A percentile compares a stretch with the other conserved stretches of the same genome.
phyloP scores from a whole-genome alignment of 306 rosid genomes.

The Trifolium subterraneum region DNA sequence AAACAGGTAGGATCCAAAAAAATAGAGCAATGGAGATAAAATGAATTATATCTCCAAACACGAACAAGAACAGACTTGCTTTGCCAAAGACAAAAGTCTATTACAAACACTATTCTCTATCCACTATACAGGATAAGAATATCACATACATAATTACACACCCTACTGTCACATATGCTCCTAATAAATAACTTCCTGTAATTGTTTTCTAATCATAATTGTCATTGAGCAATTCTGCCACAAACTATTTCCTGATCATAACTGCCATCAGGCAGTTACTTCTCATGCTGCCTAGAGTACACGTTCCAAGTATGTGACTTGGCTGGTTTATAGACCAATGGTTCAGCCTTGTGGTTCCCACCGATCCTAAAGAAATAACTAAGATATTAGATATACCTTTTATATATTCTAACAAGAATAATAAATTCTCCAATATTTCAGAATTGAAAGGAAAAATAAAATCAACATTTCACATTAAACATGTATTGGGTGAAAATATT shows the following conservation, averaged over 20 bases:
- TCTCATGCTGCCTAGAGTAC: slow-evolving; percentile 7
- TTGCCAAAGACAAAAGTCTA: too few species aligned
- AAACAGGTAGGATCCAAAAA: too few species aligned
- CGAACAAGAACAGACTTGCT: too few species aligned
- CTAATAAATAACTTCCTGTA: too few species aligned
- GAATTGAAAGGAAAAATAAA: not conserved
- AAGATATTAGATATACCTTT: not conserved
- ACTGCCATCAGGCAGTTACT: slow-evolving; percentile 12
- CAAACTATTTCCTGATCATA: not conserved
- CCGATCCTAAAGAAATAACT: not conserved
- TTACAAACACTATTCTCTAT: too few species aligned
- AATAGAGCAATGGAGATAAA: too few species aligned
- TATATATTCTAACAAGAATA: not conserved
- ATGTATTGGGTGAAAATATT: slow-evolving; percentile 13
- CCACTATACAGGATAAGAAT: too few species aligned
- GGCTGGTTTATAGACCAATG: slow-evolving; percentile 20
- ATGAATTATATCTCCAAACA: too few species aligned
- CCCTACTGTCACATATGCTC: too few species aligned
- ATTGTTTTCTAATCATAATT: too few species aligned
- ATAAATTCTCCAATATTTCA: not conserved
- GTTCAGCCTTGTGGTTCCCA: not conserved
- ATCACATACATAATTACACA: too few species aligned
- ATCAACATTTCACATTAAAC: slow-evolving; percentile 29
- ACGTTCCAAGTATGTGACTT: not conserved
- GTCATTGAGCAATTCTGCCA: not conserved